phyloP scores from a whole-genome alignment of 2,329 filamentous ascomycete species.

The Diplodia corticola region DNA sequence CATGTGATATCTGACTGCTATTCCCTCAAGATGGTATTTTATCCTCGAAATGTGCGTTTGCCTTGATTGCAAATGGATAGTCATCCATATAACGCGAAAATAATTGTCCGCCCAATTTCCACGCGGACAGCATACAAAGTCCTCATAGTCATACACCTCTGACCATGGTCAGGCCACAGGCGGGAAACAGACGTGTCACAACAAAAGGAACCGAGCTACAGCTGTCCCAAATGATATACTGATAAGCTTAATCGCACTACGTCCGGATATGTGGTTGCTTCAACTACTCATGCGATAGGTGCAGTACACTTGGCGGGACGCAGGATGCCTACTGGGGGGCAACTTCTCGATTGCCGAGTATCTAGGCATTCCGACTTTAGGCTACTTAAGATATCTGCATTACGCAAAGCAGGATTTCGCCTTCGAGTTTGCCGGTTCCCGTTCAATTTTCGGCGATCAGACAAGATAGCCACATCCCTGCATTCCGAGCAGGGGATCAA shows the following conservation, averaged over 20 bases:
- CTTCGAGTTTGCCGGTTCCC: neutral
- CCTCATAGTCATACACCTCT: neutral
- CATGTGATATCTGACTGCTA: neutral
- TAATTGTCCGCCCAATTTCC: neutral
- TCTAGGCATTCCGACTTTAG: too few species aligned
- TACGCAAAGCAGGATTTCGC: neutral
- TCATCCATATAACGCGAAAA: neutral
- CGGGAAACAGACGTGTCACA: neutral
- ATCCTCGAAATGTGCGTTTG: neutral
- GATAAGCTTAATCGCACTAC: too few species aligned
- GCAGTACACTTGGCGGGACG: too few species aligned
- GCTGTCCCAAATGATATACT: too few species aligned
- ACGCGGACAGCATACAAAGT: neutral
- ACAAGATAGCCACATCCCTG: conserved; percentile 1
- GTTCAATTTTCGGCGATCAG: neutral
- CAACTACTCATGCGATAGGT: too few species aligned
- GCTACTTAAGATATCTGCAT: too few species aligned
- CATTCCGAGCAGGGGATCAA: neutral
- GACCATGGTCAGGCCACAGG: neutral
- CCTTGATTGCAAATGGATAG: neutral
- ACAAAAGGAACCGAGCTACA: neutral
- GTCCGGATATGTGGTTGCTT: too few species aligned
- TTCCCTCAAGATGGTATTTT: neutral
- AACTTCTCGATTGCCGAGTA: too few species aligned
- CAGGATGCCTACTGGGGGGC: too few species aligned